phyloP scores from a whole-genome alignment of 1,139 yeast genomes.

The Hansenula lynferdii region DNA sequence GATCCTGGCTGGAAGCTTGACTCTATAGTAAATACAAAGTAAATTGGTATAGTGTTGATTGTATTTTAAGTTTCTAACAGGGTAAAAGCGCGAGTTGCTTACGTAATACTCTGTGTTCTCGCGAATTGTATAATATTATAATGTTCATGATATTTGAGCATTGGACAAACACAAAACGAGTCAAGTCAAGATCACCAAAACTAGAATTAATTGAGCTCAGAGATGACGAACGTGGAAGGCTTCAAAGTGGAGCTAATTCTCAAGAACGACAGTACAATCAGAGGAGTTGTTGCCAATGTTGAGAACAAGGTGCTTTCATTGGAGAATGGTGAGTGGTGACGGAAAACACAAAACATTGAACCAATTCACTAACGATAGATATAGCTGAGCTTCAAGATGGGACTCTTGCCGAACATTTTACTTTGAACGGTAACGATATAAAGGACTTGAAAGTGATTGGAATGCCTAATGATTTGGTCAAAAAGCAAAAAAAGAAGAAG shows the following conservation, averaged over 20 bases:
- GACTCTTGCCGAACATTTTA: slow-evolving; percentile 3
- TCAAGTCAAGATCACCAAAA: too few relatives aligned
- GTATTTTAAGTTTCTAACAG: too few relatives aligned
- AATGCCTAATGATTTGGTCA: slow-evolving; percentile 22
- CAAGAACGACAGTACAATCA: slow-evolving; percentile 38
- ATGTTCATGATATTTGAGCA: too few relatives aligned
- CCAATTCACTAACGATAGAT: background rate
- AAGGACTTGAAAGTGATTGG: slow-evolving; percentile 30
- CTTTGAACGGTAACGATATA: slow-evolving; percentile 19
- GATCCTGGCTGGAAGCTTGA: too few relatives aligned
- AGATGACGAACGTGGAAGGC: slow-evolving; percentile 41
- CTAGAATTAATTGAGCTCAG: background rate
- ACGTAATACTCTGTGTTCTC: too few relatives aligned
- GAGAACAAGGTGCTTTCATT: slow-evolving; percentile 36
- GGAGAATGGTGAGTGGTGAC: slow-evolving; percentile 30
- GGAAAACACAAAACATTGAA: too few relatives aligned
- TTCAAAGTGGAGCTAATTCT: slow-evolving; percentile 48
- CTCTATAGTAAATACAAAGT: too few relatives aligned
- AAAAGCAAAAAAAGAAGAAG: slow-evolving; percentile 11
- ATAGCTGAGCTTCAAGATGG: slow-evolving; percentile 10
- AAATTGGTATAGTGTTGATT: too few relatives aligned
- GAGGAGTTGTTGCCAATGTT: slow-evolving; percentile 44
- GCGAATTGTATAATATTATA: too few relatives aligned
- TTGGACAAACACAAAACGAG: too few relatives aligned
- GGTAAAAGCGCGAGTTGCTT: too few relatives aligned